These are phyloP conservation scores for Pythium sp. DNA, from an alignment of 352 stramenopile species.

Conservation along the genomic window DNA sequence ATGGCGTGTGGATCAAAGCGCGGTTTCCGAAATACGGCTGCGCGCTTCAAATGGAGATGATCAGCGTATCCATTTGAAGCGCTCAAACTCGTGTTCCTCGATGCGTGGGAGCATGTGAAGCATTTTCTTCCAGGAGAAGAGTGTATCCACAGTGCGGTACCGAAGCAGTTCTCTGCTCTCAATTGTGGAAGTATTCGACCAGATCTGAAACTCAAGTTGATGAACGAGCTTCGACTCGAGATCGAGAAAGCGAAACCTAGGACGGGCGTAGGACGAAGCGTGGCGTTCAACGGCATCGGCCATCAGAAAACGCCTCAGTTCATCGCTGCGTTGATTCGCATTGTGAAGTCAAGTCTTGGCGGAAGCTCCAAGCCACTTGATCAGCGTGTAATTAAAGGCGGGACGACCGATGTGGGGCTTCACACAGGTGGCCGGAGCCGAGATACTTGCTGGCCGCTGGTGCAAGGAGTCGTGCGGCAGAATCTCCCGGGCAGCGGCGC, in stretches of 20 bases:
- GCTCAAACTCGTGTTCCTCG: conserved; percentile 38
- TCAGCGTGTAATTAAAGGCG: conserved; percentile 19
- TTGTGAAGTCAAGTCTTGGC: conserved; percentile 2
- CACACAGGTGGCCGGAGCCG: conserved; percentile 42
- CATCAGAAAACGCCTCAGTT: conserved; percentile 60
- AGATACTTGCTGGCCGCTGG: conserved; percentile 59
- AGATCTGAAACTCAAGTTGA: conserved; percentile 17
- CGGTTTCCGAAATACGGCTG: conserved; percentile 6
- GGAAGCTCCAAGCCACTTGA: conserved; percentile 1
- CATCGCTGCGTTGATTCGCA: conserved; percentile 31
- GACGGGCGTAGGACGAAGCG: background rate
- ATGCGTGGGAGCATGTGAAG: conserved; percentile 38
- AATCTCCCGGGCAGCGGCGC: conserved; percentile 31
- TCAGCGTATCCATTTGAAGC: conserved; percentile 17
- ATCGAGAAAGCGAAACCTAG: conserved; percentile 4
- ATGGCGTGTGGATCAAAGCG: background rate
- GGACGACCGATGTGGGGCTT: conserved; percentile 46
- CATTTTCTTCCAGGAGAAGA: conserved; percentile 28
- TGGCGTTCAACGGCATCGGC: background rate
- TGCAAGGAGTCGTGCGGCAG: conserved; percentile 32
- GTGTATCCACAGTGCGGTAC: conserved; percentile 37
- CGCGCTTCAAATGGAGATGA: conserved; percentile 23
- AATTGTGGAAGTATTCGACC: conserved; percentile 32
- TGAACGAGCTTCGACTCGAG: conserved; percentile 17
- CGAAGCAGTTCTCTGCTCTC: conserved; percentile 21